Evolutionary conservation across 1,284 basidiomycete species (phyloP), one percentile per base, ranked within the genome.

Genomic region (Rhizopogon parksii): DNA sequence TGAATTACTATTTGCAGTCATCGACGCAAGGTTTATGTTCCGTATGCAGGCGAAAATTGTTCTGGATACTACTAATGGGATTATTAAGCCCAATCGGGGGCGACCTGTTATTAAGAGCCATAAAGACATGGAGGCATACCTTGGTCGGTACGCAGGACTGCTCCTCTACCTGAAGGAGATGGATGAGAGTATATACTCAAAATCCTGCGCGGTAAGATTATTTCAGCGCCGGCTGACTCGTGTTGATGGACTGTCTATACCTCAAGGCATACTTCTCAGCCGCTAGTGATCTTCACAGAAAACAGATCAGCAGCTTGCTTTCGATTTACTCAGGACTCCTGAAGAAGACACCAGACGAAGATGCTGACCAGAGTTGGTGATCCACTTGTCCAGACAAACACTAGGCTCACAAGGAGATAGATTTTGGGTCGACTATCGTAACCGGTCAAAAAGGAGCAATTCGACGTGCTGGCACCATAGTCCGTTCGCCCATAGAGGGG

Each of bases 131-230:
- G 92, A 97, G 62, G 75, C 77, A 25, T 88, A 89, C 62, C 78
- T 98, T 8, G 91, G 89, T 24, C 78, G 85, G 45, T 98, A 98
- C 67, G 83, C 88, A 43, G 95, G 95, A 1, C 67, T 99, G 45
- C 83, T 98, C 69, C 75, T 98, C 12, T 99, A 95, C 64, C 72
- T 97, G 56, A 95, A 94, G 65, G 95, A 99, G 71, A 95, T 96
- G 83, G 92, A 95, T 53, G 89, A 94, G 65, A 70, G 68, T 47
- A 68, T 85, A 25, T 96, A 95, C 66, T 86, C 83, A 39, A 89
- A 88, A 62, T 70, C 95, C 32, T 96, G 92, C 63, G 88, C 85
- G 46, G 93, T 95, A 63, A 53, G 88, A 76, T 11, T 17, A 27
- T 45, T 30, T 36, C 14, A n/a, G 30, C 14, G 14, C 14, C 17